These are phyloP conservation scores for Plasmodium chabaudi DNA, from an alignment of 169 alveolate species.

Conservation along the genomic window DNA sequence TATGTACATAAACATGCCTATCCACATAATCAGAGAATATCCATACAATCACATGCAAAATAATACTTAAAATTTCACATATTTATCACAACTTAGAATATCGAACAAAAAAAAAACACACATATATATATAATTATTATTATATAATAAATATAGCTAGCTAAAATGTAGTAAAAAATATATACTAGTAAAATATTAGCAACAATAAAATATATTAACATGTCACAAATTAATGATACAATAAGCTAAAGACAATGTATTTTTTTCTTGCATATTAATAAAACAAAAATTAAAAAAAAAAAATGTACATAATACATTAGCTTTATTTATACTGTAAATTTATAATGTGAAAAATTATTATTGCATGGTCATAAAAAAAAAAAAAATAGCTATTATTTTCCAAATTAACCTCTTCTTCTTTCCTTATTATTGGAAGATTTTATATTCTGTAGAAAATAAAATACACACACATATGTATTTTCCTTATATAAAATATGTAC, in stretches of 20 bases:
- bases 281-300: conserved; percentile 12
- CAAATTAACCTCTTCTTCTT: conserved; percentile 9
- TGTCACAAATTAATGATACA: conserved; percentile 16
- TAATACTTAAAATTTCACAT: conserved; percentile 1
- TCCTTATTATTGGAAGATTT: conserved; percentile 24
- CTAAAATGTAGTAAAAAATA: neutral
- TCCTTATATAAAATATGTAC: neutral
- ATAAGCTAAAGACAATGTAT: conserved; percentile 7
- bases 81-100: neutral
- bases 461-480: neutral
- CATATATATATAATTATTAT: neutral
- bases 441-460: neutral
- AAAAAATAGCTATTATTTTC: conserved; percentile 3
- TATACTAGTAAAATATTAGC: neutral
- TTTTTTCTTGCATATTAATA: neutral
- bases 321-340: neutral
- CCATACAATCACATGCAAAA: conserved; percentile 1
- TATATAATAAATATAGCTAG: neutral
- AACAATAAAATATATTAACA: neutral
- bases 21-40: conserved; percentile 3
- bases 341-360: neutral
- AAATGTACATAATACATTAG: neutral
- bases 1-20: neutral
- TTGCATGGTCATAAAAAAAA: neutral
- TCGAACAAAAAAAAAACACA: neutral